These are phyloP conservation scores for Globisporangium camurandrum DNA, from an alignment of 352 stramenopile genomes.

Conservation along the genomic window DNA sequence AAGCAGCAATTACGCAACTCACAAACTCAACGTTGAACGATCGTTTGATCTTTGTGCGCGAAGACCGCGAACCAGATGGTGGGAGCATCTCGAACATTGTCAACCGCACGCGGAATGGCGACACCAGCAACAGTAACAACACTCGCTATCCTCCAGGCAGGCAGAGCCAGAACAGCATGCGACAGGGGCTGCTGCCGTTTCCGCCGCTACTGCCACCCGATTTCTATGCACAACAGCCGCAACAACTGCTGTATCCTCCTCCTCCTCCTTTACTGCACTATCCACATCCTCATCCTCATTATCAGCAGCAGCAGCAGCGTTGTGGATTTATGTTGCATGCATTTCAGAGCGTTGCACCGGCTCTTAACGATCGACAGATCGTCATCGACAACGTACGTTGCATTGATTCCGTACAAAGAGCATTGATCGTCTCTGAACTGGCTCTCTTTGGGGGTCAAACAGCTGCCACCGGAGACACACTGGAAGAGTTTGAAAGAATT, in stretches of 20 bases:
- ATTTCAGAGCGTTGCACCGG: no score
- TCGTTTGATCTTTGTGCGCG: conserved; percentile 82
- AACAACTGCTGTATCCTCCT: conserved; percentile 2
- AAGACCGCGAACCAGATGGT: conserved; percentile 69
- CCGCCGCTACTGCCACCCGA: no score
- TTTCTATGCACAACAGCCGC: no score
- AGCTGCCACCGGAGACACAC: conserved; percentile 63
- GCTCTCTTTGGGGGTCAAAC: not conserved
- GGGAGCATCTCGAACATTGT: conserved; percentile 69
- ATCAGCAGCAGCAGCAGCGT: conserved; percentile 4
- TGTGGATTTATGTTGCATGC: no score
- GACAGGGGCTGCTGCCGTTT: not conserved
- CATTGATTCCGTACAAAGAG: not conserved
- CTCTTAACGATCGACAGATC: conserved; percentile 43
- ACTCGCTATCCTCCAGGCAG: no score
- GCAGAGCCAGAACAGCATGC: no score
- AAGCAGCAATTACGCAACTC: conserved; percentile 82
- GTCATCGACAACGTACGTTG: conserved; percentile 71
- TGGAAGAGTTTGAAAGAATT: conserved; percentile 68
- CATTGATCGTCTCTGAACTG: not conserved
- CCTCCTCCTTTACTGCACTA: conserved; percentile 3
- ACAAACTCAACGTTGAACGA: conserved; percentile 92
- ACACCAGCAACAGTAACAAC: not conserved
- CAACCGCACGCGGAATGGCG: conserved; percentile 18
- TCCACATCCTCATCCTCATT: not conserved